These are phyloP conservation scores for Trichoderma sp. DNA, from an alignment of 2,329 filamentous ascomycete species.

Conservation along the genomic window DNA sequence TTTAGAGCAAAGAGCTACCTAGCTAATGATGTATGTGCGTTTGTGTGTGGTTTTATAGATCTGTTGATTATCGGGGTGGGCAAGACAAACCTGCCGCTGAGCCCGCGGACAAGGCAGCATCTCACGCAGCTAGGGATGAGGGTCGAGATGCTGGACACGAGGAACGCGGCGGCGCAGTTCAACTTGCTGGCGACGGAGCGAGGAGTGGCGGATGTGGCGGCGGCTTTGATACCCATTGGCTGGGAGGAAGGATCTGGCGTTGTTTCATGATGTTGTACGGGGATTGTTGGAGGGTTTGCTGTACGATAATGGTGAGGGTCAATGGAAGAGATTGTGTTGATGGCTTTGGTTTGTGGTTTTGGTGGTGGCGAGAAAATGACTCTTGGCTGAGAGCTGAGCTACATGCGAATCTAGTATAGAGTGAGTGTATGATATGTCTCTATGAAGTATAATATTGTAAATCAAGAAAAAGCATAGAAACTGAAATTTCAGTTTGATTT, in stretches of 20 bases:
- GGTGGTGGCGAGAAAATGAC: neutral
- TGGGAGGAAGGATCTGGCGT: slow-evolving; percentile 59
- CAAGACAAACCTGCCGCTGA: slow-evolving; percentile 69
- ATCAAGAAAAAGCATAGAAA: neutral
- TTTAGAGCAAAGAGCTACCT: neutral
- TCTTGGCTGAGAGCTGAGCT: neutral
- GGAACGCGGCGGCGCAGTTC: slow-evolving; percentile 91
- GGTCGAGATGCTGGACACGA: slow-evolving; percentile 85
- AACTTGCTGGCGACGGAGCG: slow-evolving; percentile 94
- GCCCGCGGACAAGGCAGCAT: slow-evolving; percentile 66
- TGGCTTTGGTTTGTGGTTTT: neutral
- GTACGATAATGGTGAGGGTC: neutral
- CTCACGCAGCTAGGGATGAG: slow-evolving; percentile 78
- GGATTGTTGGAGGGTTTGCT: neutral
- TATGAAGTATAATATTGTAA: neutral
- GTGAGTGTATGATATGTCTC: neutral
- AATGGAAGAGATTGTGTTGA: neutral
- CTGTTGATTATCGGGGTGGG: slow-evolving; percentile 87
- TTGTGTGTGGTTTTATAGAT: slow-evolving; percentile 50
- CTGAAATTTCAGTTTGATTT: neutral
- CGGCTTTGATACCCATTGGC: slow-evolving; percentile 80
- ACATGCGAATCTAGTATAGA: too few relatives aligned
- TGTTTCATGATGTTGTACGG: neutral
- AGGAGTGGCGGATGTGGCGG: slow-evolving; percentile 79
- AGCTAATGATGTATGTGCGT: neutral